A percentile compares a stretch with the other conserved stretches of the same genome.
Conservation (phyloP, 768 basidiomycete genomes). For the Tylopilus rubrobrunneus region DNA sequence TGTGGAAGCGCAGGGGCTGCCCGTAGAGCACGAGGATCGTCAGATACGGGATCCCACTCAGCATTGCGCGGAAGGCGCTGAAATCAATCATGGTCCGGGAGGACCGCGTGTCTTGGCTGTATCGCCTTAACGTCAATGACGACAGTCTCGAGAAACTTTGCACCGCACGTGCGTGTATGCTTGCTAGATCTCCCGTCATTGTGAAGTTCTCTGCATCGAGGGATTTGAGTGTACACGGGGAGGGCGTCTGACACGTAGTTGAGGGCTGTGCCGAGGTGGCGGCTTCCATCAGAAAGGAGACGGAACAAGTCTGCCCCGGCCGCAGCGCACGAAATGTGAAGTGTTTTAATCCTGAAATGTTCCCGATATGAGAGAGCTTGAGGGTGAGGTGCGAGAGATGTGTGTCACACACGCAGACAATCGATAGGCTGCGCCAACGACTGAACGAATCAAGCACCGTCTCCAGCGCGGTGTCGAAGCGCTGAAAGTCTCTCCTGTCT, state of each 20-base stretch:
- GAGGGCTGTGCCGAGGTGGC: slow-evolving; percentile 3
- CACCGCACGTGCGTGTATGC: slow-evolving; percentile 11
- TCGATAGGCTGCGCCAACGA: slow-evolving; percentile 28
- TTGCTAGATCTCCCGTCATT: slow-evolving; percentile 18
- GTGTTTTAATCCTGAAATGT: slow-evolving; percentile 23
- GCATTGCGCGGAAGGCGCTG: slow-evolving; percentile 23
- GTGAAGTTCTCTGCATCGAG: slow-evolving; percentile 29
- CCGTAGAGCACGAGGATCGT: slow-evolving; percentile 26
- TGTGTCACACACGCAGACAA: slow-evolving; percentile 27
- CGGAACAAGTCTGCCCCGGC: slow-evolving; percentile 27
- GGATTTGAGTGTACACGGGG: slow-evolving; percentile 21
- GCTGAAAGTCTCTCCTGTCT: slow-evolving; percentile 30
- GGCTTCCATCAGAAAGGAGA: slow-evolving; percentile 22
- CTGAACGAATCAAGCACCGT: slow-evolving; percentile 23
- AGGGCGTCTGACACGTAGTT: neutral
- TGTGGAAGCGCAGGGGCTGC: slow-evolving; percentile 27
- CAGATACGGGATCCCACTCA: slow-evolving; percentile 20
- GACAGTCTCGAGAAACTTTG: slow-evolving; percentile 21
- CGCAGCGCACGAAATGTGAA: slow-evolving; percentile 29
- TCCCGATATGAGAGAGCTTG: slow-evolving; percentile 19
- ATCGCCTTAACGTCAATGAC: slow-evolving; percentile 26
- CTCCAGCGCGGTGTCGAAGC: slow-evolving; percentile 26
- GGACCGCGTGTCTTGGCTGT: slow-evolving; percentile 26
- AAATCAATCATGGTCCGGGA: slow-evolving; percentile 28
- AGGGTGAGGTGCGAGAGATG: slow-evolving; percentile 28